These are phyloP conservation scores for Starmerella geochares DNA, from an alignment of 805 yeast species.

Conservation along the genomic window DNA sequence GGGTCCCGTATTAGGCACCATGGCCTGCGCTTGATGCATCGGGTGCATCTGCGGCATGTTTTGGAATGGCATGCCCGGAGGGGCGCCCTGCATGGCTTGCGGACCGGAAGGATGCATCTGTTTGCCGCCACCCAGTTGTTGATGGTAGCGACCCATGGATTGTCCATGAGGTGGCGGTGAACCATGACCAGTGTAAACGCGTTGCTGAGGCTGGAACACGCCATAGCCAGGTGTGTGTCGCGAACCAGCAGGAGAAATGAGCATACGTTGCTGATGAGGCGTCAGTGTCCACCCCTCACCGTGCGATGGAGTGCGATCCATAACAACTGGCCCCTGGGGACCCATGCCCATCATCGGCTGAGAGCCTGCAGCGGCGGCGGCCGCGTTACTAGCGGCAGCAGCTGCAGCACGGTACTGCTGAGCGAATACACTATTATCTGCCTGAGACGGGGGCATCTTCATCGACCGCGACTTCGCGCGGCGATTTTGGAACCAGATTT, in stretches of 20 bases:
- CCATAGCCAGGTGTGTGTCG: constrained; percentile 3
- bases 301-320: constrained; percentile 1
- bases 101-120: neutral
- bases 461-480: constrained; percentile 36
- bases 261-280: constrained; percentile 3
- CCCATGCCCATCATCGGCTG: neutral
- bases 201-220: constrained; percentile 5
- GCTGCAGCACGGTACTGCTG: constrained; percentile 18
- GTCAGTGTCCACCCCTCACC: neutral
- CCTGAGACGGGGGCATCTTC: constrained; percentile 18
- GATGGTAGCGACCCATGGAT: neutral
- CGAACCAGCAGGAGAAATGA: neutral
- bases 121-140: constrained; percentile 2
- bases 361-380: constrained; percentile 3
- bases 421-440: constrained; percentile 11
- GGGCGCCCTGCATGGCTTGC: neutral
- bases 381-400: constrained; percentile 17
- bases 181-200: constrained; percentile 3
- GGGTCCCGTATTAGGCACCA: constrained; percentile 2
- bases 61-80: neutral
- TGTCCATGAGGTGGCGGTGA: constrained; percentile 5
- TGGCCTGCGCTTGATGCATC: constrained; percentile 10
- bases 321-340: neutral
- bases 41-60: constrained; percentile 11
- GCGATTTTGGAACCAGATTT: constrained; percentile 92